Conservation (phyloP, 345 rosid species). For the Excoecaria cochinchinensis region DNA sequence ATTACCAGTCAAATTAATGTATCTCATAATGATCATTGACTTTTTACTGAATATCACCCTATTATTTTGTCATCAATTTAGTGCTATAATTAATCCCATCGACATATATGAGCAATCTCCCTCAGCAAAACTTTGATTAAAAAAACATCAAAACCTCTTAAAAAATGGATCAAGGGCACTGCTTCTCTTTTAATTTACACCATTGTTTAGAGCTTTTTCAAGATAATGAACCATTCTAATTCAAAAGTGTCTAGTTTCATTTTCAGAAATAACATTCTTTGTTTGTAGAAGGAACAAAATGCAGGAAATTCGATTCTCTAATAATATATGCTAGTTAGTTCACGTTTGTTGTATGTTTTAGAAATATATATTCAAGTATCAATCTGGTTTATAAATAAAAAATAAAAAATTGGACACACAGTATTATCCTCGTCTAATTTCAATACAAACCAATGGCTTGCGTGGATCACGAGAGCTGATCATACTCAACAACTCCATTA, state of each 20-base stretch:
- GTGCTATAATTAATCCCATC: background rate
- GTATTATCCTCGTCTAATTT: slow-evolving; percentile 1
- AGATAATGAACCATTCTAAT: too few relatives aligned
- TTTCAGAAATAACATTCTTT: too few relatives aligned
- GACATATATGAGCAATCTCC: background rate
- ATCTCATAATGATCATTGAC: slow-evolving; percentile 21
- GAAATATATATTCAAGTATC: too few relatives aligned
- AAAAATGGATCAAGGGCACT: background rate
- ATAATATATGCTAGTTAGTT: too few relatives aligned
- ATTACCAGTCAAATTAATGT: slow-evolving; percentile 20
- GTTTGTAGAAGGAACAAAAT: too few relatives aligned
- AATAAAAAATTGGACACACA: background rate
- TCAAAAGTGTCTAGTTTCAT: too few relatives aligned
- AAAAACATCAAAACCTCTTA: too few relatives aligned
- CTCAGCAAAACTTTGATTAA: too few relatives aligned
- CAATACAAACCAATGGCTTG: slow-evolving; percentile 3
- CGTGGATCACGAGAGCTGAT: slow-evolving; percentile 27
- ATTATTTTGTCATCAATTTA: slow-evolving; percentile 16
- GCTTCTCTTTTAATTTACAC: background rate
- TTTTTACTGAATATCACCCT: background rate
- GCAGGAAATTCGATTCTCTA: too few relatives aligned
- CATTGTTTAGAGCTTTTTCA: background rate
- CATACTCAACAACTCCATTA: slow-evolving; percentile 8
- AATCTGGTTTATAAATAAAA: too few relatives aligned
- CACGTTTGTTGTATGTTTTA: too few relatives aligned